Evolutionary conservation across 805 yeast species (phyloP), one percentile per base, ranked within the genome.

Genomic region (Myxozyma melibiosi): DNA sequence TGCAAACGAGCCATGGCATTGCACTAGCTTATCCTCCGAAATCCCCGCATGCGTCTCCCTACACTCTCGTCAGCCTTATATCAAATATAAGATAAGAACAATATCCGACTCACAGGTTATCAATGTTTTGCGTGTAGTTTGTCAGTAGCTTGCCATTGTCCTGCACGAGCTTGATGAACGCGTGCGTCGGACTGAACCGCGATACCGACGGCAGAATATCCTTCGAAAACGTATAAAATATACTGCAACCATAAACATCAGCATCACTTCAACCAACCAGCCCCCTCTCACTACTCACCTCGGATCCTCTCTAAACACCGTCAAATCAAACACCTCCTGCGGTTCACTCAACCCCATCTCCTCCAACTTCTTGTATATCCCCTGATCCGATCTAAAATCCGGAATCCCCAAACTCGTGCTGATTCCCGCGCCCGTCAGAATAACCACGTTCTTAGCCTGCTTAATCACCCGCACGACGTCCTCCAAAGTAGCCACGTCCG

Each of bases 1-100:
- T 0, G 95, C 96, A 72, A 90, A 90, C 1, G 96, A 88, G 1
- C 97, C 97, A 72, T 90, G 97, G 68, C 97, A 90, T 71, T 90
- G 96, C 24, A 90, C 86, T 61, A 87, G 70, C 65, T 83, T 84
- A 6, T 84, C 88, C 1, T 78, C 71, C 6, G 75, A 70, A 6
- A 90, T 78, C 3, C 96, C 96, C 0, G 88, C 96, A 62, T 82
- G 80, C 22, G 64, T 40, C 22, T 58, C 63, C 27, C 61, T 56
- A 13, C 20, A 25, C 20, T 7, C 14, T 28, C n/a, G 22, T 44
- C 18, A 44, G 39, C 14, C 16, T 11, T 1, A 1, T 16, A 24
- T 7, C 37, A 25, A n/a, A 34, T 5, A 34, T 33, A 16, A 5
- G 22, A 33, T n/a, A 20, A 28, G 27, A 28, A 14, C 4, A 27